Evolutionary conservation across 1,284 basidiomycete species (phyloP).

Genomic region (Irpex sp.): DNA sequence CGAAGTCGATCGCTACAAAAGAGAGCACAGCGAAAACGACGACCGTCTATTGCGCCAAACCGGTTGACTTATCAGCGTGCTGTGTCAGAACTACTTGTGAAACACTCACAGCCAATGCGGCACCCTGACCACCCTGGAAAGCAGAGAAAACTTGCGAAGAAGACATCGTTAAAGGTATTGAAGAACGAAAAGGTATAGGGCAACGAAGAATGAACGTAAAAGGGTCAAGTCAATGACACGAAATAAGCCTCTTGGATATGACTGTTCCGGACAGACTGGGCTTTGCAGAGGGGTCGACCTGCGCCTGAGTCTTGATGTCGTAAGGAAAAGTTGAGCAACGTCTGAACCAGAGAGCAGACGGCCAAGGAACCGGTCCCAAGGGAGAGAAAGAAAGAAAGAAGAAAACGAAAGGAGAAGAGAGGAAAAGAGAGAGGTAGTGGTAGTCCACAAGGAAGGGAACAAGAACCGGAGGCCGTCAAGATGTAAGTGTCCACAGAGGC

Average conservation of each 20-base stretch:
- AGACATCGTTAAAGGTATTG: constrained; percentile 18
- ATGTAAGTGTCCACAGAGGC: constrained; percentile 8
- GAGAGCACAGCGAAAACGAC: constrained; percentile 53
- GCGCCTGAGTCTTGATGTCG: constrained; percentile 26
- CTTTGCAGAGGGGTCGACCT: constrained; percentile 29
- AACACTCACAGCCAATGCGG: constrained; percentile 43
- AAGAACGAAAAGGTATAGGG: constrained; percentile 4
- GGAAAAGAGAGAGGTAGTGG: constrained; percentile 11
- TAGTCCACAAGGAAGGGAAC: constrained; percentile 8
- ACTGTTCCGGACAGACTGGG: constrained; percentile 33
- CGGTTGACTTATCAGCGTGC: neutral
- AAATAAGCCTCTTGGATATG: constrained; percentile 11
- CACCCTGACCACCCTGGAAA: constrained; percentile 30
- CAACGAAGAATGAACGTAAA: constrained; percentile 11
- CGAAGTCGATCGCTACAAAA: constrained; percentile 43
- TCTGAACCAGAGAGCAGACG: constrained; percentile 36
- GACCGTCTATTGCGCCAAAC: constrained; percentile 35
- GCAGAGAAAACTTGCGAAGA: constrained; percentile 9
- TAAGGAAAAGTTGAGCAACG: constrained; percentile 18
- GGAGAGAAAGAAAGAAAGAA: constrained; percentile 27
- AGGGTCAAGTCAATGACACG: constrained; percentile 9
- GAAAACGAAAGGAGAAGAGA: constrained; percentile 10
- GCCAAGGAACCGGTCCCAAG: constrained; percentile 40
- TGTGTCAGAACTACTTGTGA: neutral
- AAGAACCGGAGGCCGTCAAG: constrained; percentile 2